Evolutionary conservation across 352 stramenopile genomes (phyloP).

Genomic region (Phytophthora crassamura): DNA sequence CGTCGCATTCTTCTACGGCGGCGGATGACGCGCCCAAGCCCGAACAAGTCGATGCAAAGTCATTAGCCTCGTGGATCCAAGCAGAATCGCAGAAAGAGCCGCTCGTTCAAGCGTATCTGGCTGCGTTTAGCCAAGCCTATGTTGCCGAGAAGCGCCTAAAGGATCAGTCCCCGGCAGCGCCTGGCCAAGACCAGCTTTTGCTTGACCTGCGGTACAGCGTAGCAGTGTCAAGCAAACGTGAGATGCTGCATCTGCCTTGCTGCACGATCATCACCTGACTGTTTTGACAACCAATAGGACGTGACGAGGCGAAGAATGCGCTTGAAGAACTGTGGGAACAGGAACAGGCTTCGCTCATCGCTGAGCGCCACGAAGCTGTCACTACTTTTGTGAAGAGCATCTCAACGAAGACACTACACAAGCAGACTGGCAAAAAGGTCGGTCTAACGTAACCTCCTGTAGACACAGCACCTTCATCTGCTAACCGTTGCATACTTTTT

Average conservation of each 20-base stretch:
- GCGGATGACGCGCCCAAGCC: not conserved
- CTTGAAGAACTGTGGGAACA: slow-evolving; percentile 41
- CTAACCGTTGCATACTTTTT: not conserved
- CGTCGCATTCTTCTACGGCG: not conserved
- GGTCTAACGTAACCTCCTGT: not conserved
- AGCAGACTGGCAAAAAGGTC: slow-evolving; percentile 54
- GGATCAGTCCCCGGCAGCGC: slow-evolving; percentile 1
- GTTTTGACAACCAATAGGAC: slow-evolving; percentile 22
- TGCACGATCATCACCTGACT: not conserved
- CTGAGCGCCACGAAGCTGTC: slow-evolving; percentile 35
- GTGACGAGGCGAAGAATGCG: slow-evolving; percentile 40
- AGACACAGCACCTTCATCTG: not conserved
- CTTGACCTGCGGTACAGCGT: slow-evolving; percentile 43
- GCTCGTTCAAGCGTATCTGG: slow-evolving; percentile 18
- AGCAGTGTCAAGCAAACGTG: slow-evolving; percentile 51
- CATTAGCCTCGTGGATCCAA: slow-evolving; percentile 14
- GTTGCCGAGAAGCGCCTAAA: slow-evolving; percentile 13
- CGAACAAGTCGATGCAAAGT: slow-evolving; percentile 11
- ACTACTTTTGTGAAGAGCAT: slow-evolving; percentile 44
- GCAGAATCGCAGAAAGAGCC: slow-evolving; percentile 15
- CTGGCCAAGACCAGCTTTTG: slow-evolving; percentile 34
- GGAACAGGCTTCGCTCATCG: slow-evolving; percentile 36
- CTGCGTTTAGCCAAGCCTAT: slow-evolving; percentile 20
- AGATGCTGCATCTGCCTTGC: not conserved
- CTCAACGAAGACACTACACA: slow-evolving; percentile 43